Percentiles rank a stretch among this genome's conserved stretches.
Conservation (phyloP, 768 basidiomycete species). For the Pleurotus tuoliensis region DNA sequence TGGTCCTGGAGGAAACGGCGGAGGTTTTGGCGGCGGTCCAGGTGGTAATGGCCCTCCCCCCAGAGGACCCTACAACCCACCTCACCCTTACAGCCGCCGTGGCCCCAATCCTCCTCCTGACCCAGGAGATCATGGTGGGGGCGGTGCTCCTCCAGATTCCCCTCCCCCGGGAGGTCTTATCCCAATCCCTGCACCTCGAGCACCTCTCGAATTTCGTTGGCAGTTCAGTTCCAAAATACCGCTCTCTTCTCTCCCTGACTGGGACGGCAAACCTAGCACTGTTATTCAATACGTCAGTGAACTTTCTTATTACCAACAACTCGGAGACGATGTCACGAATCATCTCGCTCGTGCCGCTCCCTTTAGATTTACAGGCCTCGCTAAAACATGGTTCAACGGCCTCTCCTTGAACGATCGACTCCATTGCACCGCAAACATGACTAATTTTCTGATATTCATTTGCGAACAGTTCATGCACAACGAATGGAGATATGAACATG, state of each 20-base stretch:
- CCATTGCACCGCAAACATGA: too few species aligned
- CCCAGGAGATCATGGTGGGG: not conserved
- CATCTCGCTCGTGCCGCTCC: not conserved
- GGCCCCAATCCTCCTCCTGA: not conserved
- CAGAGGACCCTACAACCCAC: too few species aligned
- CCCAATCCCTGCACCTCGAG: not conserved
- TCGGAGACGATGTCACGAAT: not conserved
- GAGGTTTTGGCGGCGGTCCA: too few species aligned
- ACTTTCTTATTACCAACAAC: not conserved
- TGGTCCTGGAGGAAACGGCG: too few species aligned
- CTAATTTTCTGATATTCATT: too few species aligned
- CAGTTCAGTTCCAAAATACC: not conserved
- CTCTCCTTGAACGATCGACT: too few species aligned
- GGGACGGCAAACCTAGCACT: not conserved
- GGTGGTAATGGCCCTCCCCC: too few species aligned
- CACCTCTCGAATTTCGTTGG: not conserved
- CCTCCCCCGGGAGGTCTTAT: not conserved
- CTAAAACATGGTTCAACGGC: too few species aligned
- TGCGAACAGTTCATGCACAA: too few species aligned
- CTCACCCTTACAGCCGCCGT: too few species aligned
- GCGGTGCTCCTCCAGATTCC: not conserved
- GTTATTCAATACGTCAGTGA: not conserved
- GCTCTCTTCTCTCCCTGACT: not conserved
- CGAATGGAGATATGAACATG: too few species aligned
- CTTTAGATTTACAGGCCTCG: not conserved